Evolutionary conservation across 805 yeast species (phyloP), one percentile per base, ranked within the genome.

Genomic region (Starmerella scarabaei): DNA sequence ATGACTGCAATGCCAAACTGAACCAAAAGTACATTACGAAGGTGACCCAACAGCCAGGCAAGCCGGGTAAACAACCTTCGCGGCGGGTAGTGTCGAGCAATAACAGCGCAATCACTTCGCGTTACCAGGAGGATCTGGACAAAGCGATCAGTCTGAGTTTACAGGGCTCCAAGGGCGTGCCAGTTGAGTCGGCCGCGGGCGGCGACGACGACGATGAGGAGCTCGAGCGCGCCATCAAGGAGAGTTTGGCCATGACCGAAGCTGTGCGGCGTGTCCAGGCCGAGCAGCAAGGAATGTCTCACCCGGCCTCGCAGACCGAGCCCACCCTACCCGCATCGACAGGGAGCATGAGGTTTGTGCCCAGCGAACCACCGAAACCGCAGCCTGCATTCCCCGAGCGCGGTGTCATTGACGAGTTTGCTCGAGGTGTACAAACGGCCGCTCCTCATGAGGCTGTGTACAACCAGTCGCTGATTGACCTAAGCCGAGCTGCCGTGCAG

Each of bases 151-250:
- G 75, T 52, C 60, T 85, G 48, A 82, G 94, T 33, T 64, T 88
- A 40, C 69, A 68, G 46, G 94, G 82, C 33, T 43, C 64, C 1
- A 50, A 54, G 21, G 9, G 29, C 4, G 32, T 41, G 14, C 36
- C 39, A 1, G 49, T 52, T 14, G 18, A 35, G 3, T 23, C 35
- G n/a, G 53, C 65, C 11, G 56, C 62, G 1, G 55, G 51, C 19
- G 4, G 24, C 28, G 21, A 20, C 27, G 41, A 20, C n/a, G 45
- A 40, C 2, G 63, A 58, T 14, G 81, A 73, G 21, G 84, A 80
- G 16, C 81, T 78, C 15, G 94, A 85, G 56, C 93, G 91, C 1
- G 98, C 97, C 0, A 88, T 91, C 42, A 94, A 80, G 14, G 94
- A 94, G 1, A 83, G 94, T 58, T 66, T 91, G 45, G 69, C 68